These are phyloP conservation scores for Taphrina betulina DNA, from an alignment of 1,139 yeast genomes.

Conservation along the genomic window DNA sequence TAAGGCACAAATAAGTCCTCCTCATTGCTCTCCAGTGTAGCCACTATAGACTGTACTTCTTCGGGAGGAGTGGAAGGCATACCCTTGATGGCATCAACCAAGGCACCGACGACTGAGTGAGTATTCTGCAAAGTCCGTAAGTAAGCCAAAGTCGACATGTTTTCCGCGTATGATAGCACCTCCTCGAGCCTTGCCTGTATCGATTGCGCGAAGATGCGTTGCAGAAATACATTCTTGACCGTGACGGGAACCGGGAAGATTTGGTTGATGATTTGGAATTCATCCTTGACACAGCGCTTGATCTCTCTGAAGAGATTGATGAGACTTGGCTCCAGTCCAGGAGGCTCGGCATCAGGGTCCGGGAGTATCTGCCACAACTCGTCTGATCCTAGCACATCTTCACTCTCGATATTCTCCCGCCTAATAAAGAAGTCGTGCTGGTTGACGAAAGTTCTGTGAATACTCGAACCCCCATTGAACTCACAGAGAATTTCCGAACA, in stretches of 20 bases:
- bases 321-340: constrained; percentile 48
- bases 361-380: constrained; percentile 52
- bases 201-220: constrained; percentile 73
- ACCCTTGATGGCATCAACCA: constrained; percentile 66
- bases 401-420: constrained; percentile 49
- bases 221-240: constrained; percentile 69
- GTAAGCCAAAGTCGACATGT: constrained; percentile 69
- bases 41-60: constrained; percentile 46
- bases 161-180: constrained; percentile 62
- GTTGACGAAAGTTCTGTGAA: constrained; percentile 77
- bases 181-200: constrained; percentile 66
- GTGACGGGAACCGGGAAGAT: constrained; percentile 69
- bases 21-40: constrained; percentile 67
- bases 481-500: constrained; percentile 75
- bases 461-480: constrained; percentile 82
- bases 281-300: constrained; percentile 57
- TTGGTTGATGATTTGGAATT: constrained; percentile 68
- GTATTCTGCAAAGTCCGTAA: constrained; percentile 71
- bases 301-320: constrained; percentile 49
- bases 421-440: constrained; percentile 71
- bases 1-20: constrained; percentile 73
- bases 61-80: constrained; percentile 42
- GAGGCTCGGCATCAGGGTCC: constrained; percentile 50
- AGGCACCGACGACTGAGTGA: constrained; percentile 59
- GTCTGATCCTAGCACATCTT: constrained; percentile 45